These are phyloP conservation scores for Oryza meyeriana DNA, from an alignment of 176 grass and related monocot genomes.

Conservation along the genomic window DNA sequence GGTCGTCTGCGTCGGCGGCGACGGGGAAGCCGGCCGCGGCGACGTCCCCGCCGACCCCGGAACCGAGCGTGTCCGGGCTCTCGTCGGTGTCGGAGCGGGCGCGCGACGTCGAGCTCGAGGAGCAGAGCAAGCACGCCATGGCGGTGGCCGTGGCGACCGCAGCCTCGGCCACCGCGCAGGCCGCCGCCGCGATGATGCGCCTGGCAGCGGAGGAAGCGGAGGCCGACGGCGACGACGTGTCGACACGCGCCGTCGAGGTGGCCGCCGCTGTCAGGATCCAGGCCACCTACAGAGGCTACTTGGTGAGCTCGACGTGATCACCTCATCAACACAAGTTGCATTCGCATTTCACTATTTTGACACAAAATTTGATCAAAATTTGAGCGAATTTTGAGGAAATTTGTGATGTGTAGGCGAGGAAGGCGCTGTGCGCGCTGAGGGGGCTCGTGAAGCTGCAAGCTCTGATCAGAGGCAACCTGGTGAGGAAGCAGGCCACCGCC, in stretches of 20 bases:
- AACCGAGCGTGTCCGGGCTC: conserved; percentile 1
- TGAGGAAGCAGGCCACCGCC: conserved; percentile 63
- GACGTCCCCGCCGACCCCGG: conserved; percentile 11
- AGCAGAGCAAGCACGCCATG: conserved; percentile 49
- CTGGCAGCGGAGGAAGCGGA: conserved; percentile 17
- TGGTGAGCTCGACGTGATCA: conserved; percentile 31
- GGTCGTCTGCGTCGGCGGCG: background rate
- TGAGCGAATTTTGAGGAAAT: background rate
- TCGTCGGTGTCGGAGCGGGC: conserved; percentile 33
- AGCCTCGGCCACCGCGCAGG: conserved; percentile 19
- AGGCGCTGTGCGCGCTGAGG: conserved; percentile 71
- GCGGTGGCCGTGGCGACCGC: conserved; percentile 31
- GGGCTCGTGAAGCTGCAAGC: conserved; percentile 86
- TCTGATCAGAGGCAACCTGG: conserved; percentile 70
- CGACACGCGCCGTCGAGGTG: conserved; percentile 28
- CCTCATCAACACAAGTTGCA: background rate
- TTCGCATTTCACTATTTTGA: too few relatives aligned
- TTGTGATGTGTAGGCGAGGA: conserved; percentile 50
- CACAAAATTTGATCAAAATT: background rate
- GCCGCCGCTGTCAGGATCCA: conserved; percentile 66
- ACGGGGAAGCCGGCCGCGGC: background rate
- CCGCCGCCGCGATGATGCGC: conserved; percentile 36
- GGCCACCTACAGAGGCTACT: conserved; percentile 77
- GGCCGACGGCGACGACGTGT: background rate
- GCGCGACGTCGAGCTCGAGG: conserved; percentile 33